These are phyloP conservation scores for Phaeosphaeriaceae sp. DNA, from an alignment of 2,329 filamentous ascomycete genomes.

Conservation along the genomic window DNA sequence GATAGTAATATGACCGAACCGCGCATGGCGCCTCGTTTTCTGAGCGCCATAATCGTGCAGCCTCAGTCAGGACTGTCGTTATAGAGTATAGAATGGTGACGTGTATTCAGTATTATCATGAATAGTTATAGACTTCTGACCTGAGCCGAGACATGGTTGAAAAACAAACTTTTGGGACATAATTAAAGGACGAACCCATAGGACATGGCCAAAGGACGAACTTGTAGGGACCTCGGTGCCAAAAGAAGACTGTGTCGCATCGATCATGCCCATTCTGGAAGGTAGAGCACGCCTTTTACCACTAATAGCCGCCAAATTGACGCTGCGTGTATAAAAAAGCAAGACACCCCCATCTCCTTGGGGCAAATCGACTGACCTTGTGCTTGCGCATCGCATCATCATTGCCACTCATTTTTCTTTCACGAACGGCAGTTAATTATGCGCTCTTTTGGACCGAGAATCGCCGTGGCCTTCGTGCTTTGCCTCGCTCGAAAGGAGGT, in stretches of 20 bases:
- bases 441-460: not conserved
- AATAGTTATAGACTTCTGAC: not conserved
- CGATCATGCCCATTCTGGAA: too few relatives aligned
- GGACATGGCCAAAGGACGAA: not conserved
- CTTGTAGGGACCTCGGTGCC: too few relatives aligned
- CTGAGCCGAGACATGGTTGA: not conserved
- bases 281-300: not conserved
- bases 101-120: not conserved
- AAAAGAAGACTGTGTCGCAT: too few relatives aligned
- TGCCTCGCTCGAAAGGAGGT: not conserved
- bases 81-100: not conserved
- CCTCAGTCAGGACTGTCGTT: too few relatives aligned
- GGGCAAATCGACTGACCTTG: not conserved
- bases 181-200: too few relatives aligned
- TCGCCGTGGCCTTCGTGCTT: not conserved
- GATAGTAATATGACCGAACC: not conserved
- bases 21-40: not conserved
- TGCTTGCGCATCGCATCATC: not conserved
- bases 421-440: not conserved
- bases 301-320: not conserved
- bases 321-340: not conserved
- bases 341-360: not conserved
- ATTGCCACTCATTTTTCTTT: not conserved
- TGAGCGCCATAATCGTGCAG: too few relatives aligned
- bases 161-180: too few relatives aligned